Conservation (phyloP, 1,284 basidiomycete genomes). For the Pholiota adiposa region DNA sequence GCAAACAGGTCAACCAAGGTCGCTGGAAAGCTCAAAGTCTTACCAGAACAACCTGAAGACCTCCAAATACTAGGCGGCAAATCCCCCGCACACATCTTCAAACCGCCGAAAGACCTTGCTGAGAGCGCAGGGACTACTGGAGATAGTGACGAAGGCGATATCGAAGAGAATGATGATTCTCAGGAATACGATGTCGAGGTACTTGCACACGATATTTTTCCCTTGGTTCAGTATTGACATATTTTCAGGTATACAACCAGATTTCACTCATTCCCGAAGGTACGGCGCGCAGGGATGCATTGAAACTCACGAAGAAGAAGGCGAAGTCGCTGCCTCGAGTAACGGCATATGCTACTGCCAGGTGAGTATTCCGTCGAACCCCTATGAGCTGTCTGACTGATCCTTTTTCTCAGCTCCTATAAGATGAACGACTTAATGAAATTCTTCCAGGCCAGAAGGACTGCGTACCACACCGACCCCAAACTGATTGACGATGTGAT, state of each 20-base stretch:
- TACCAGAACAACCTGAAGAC: conserved; percentile 88
- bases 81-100: conserved; percentile 21
- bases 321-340: conserved; percentile 93
- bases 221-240: conserved; percentile 1
- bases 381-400: background rate
- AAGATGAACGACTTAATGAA: conserved; percentile 85
- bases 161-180: conserved; percentile 75
- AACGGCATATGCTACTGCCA: conserved; percentile 94
- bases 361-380: conserved; percentile 44
- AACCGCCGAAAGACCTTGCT: conserved; percentile 38
- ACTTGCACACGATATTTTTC: conserved; percentile 25
- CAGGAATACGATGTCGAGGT: conserved; percentile 71
- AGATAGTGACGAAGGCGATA: conserved; percentile 75
- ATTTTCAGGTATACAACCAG: conserved; percentile 80
- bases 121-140: conserved; percentile 57
- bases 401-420: conserved; percentile 67
- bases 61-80: conserved; percentile 37
- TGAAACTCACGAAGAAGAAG: conserved; percentile 90
- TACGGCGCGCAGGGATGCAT: conserved; percentile 89
- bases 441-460: conserved; percentile 83
- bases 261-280: conserved; percentile 93
- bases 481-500: conserved; percentile 82
- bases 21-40: conserved; percentile 87
- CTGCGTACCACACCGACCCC: conserved; percentile 84
- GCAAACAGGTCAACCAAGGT: conserved; percentile 88